A percentile compares a stretch with the other conserved stretches of the same genome.
Conservation (phyloP, 2,329 filamentous ascomycete genomes). For the Stachybotrys echinatus region DNA sequence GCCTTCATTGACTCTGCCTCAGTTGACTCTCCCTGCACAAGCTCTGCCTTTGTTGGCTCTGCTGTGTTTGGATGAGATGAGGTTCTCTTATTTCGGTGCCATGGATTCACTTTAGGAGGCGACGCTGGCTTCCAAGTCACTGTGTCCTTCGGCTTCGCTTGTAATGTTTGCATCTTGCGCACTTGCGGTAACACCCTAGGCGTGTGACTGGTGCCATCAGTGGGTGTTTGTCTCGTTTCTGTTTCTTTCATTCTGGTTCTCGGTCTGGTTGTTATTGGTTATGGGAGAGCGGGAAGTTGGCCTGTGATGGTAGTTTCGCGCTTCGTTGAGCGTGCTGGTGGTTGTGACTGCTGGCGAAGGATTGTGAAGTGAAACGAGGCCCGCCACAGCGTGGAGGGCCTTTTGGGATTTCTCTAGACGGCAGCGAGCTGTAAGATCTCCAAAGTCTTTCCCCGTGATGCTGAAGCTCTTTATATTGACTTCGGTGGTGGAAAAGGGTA, state of each 20-base stretch:
- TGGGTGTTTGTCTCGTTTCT: constrained; percentile 17
- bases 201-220: constrained; percentile 17
- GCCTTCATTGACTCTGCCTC: not conserved
- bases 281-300: too few species aligned
- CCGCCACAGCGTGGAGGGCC: too few species aligned
- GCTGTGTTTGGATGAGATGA: not conserved
- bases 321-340: too few species aligned
- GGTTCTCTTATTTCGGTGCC: constrained; percentile 10
- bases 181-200: constrained; percentile 4
- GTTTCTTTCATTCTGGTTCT: not conserved
- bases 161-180: not conserved
- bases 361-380: too few species aligned
- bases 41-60: not conserved
- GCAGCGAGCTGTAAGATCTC: too few species aligned
- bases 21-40: not conserved
- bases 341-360: too few species aligned
- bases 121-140: constrained; percentile 23
- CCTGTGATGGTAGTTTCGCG: too few species aligned
- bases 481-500: too few species aligned
- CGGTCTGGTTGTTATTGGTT: too few species aligned
- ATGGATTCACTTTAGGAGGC: constrained; percentile 26
- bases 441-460: too few species aligned
- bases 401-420: too few species aligned
- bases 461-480: too few species aligned
- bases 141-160: constrained; percentile 7